Evolutionary conservation across 768 basidiomycete species (phyloP).

Genomic region (Kwoniella pini): DNA sequence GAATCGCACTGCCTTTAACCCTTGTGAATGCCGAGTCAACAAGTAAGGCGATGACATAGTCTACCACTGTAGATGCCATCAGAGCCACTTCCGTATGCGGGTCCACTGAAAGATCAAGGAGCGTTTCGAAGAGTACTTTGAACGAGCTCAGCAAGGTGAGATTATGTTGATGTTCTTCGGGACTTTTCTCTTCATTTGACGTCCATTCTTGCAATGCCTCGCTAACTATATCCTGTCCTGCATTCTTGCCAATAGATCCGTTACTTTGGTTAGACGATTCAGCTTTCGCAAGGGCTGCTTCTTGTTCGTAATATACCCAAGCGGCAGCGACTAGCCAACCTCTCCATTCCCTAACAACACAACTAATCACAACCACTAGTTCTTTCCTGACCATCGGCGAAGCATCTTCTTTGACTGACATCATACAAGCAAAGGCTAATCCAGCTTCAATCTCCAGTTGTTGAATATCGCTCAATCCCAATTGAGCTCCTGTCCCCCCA

Average conservation of each 20-base stretch:
- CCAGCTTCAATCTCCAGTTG: conserved; percentile 74
- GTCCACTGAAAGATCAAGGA: conserved; percentile 88
- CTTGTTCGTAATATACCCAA: conserved; percentile 95
- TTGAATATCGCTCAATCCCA: conserved; percentile 54
- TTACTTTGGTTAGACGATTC: neutral
- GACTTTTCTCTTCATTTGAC: conserved; percentile 59
- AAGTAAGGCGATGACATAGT: conserved; percentile 87
- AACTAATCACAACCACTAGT: conserved; percentile 83
- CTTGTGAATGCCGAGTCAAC: conserved; percentile 83
- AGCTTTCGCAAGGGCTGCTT: conserved; percentile 53
- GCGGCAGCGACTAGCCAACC: conserved; percentile 95
- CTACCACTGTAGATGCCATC: conserved; percentile 84
- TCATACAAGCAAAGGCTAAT: conserved; percentile 80
- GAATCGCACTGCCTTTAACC: conserved; percentile 68
- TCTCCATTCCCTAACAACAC: conserved; percentile 92
- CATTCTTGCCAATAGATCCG: neutral
- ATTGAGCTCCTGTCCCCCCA: conserved; percentile 75
- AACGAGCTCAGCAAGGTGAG: conserved; percentile 84
- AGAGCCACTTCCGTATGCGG: conserved; percentile 90
- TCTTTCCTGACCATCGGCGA: conserved; percentile 97
- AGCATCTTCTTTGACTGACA: conserved; percentile 89
- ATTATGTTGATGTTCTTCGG: conserved; percentile 71
- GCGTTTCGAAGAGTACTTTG: conserved; percentile 84
- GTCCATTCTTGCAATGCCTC: conserved; percentile 24
- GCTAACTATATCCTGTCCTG: conserved; percentile 20